Evolutionary conservation across 805 yeast species (phyloP), one percentile per base, ranked within the genome.

Genomic region (Nakazawaea siamensis): DNA sequence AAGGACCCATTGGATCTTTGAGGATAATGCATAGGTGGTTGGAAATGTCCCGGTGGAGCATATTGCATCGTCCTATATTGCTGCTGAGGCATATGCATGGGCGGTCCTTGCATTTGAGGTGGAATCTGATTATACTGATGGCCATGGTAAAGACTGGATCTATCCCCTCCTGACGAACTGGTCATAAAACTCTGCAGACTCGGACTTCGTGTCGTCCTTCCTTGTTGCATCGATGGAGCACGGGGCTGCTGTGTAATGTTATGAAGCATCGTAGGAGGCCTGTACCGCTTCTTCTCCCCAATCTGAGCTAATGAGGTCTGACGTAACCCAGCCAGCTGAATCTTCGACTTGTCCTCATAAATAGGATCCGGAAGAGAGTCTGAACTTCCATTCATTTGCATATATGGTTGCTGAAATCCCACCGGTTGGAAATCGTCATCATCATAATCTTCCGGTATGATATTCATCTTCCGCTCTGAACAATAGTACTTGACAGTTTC

Each of bases 221-320:
- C 15, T 12, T 17, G 15, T 13, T n/a, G n/a, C n/a, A n/a, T n/a
- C n/a, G n/a, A n/a, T n/a, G n/a, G n/a, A n/a, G n/a, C n/a, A n/a
- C n/a, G n/a, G n/a, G n/a, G n/a, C n/a, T n/a, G n/a, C n/a, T n/a
- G n/a, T n/a, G n/a, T n/a, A n/a, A n/a, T n/a, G n/a, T n/a, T n/a
- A n/a, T n/a, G n/a, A 14, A 37, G 28, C 36, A 37, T 28, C 5
- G 40, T 37, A 15, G 40, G 40, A 3, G 40, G 40, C 20, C 40
- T 32, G 20, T 27, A 33, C 13, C 36, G 21, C 18, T 33, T 32
- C 36, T 37, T 37, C 1, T 27, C 39, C 5, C 29, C 39, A 3
- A 32, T 24, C 24, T 28, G 36, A 3, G 40, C 19, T 17, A 37
- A 25, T 6, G 40, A 37, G 3, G 40, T 37, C 27, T 37, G 33